Conservation (phyloP, 2,329 filamentous ascomycete species). For the Aspergillus aculeatus region DNA sequence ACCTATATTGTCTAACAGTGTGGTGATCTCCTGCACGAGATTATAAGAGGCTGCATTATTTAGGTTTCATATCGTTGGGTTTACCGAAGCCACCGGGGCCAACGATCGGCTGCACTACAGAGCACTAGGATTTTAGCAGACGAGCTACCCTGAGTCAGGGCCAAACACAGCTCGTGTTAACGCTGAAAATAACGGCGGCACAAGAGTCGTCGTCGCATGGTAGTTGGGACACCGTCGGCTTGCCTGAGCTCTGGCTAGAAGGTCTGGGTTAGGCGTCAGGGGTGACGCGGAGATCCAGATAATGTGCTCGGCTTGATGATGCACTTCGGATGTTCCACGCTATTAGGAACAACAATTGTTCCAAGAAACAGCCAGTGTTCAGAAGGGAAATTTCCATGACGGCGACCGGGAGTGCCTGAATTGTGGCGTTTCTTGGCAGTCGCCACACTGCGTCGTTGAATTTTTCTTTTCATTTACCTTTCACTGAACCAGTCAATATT, state of each 20-base stretch:
- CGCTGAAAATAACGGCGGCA: neutral
- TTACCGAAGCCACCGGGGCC: neutral
- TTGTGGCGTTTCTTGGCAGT: constrained; percentile 22
- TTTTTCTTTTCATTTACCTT: constrained; percentile 1
- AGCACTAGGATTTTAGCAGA: constrained; percentile 2
- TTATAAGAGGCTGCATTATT: neutral
- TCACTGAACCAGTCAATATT: neutral
- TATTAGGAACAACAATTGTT: neutral
- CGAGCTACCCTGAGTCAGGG: neutral
- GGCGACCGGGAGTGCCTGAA: constrained; percentile 15
- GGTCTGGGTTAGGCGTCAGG: neutral
- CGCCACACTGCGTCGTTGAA: constrained; percentile 7
- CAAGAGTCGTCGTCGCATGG: neutral
- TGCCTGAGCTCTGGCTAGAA: neutral
- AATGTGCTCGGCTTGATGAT: neutral
- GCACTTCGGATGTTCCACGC: neutral
- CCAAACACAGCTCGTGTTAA: neutral
- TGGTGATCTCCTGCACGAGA: neutral
- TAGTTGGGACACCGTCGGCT: neutral
- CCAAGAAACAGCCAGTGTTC: neutral
- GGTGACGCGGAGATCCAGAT: neutral
- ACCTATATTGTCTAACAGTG: neutral
- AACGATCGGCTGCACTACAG: neutral
- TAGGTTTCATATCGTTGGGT: neutral
- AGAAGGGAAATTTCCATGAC: neutral